Evolutionary conservation across 352 stramenopile species (phyloP).

Genomic region (Globisporangium middletonii): DNA sequence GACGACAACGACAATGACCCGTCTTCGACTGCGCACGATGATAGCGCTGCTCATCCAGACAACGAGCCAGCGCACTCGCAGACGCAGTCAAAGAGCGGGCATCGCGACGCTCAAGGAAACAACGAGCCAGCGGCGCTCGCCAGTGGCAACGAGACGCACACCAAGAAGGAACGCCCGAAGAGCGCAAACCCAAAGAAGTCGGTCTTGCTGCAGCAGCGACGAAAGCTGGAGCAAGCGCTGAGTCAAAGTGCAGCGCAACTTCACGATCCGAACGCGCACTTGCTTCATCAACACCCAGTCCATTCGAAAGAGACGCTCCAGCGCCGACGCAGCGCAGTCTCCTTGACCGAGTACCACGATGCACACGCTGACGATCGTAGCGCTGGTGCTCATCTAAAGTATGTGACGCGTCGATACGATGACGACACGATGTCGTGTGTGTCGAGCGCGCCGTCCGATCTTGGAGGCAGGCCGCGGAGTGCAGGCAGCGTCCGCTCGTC

Average conservation of each 20-base stretch:
- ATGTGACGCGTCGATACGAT: neutral
- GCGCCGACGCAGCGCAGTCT: conserved; percentile 9
- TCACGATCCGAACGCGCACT: conserved; percentile 1
- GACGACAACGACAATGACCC: conserved; percentile 13
- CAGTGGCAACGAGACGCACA: conserved; percentile 5
- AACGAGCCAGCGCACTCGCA: neutral
- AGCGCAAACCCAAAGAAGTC: conserved; percentile 65
- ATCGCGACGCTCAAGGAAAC: conserved; percentile 6
- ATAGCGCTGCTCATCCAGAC: neutral
- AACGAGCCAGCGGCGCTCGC: conserved; percentile 6
- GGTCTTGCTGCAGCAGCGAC: conserved; percentile 52
- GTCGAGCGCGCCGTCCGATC: neutral
- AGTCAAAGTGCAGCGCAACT: conserved; percentile 11
- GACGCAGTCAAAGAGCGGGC: conserved; percentile 1
- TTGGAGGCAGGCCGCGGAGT: conserved; percentile 32
- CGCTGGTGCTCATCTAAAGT: neutral
- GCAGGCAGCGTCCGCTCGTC: conserved; percentile 42
- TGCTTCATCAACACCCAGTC: neutral
- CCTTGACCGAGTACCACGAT: conserved; percentile 10
- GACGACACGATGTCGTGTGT: neutral
- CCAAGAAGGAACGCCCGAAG: conserved; percentile 48
- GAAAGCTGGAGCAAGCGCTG: conserved; percentile 34
- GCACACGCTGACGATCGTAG: neutral
- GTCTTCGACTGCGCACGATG: neutral
- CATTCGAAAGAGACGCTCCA: conserved; percentile 4